These are phyloP conservation scores for Priceomyces carsonii DNA, from an alignment of 805 yeast species.

Conservation along the genomic window DNA sequence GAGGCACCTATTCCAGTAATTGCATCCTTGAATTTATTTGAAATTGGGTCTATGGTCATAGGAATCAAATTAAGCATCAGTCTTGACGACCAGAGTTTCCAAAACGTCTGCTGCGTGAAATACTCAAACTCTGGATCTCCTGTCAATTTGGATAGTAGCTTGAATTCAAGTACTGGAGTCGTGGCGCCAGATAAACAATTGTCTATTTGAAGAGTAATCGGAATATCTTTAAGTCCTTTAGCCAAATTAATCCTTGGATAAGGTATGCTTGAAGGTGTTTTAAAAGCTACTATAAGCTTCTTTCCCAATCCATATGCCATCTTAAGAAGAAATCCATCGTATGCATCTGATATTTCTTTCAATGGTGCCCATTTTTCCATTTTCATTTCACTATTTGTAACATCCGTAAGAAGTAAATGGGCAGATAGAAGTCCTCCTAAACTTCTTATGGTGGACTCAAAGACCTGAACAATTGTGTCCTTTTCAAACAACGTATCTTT, in stretches of 20 bases:
- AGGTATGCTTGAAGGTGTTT: slow-evolving; percentile 66
- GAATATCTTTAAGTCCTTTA: slow-evolving; percentile 49
- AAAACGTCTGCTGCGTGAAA: slow-evolving; percentile 60
- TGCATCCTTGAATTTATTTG: slow-evolving; percentile 55
- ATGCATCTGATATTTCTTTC: slow-evolving; percentile 30
- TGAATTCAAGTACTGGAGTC: slow-evolving; percentile 78
- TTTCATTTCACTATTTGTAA: slow-evolving; percentile 8
- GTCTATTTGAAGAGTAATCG: slow-evolving; percentile 50
- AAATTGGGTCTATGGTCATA: slow-evolving; percentile 67
- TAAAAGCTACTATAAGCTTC: slow-evolving; percentile 68
- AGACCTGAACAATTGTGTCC: slow-evolving; percentile 79
- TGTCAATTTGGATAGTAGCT: slow-evolving; percentile 71
- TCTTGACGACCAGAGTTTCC: slow-evolving; percentile 69
- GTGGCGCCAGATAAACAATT: slow-evolving; percentile 90
- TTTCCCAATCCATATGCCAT: slow-evolving; percentile 78
- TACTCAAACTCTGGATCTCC: slow-evolving; percentile 71
- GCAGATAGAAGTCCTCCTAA: slow-evolving; percentile 81
- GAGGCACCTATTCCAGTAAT: slow-evolving; percentile 88
- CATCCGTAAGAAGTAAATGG: slow-evolving; percentile 53
- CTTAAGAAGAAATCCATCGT: slow-evolving; percentile 70
- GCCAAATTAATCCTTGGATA: slow-evolving; percentile 74
- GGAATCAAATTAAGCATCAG: slow-evolving; percentile 68
- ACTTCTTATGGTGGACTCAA: slow-evolving; percentile 80
- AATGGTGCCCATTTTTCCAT: slow-evolving; percentile 33
- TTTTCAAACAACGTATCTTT: slow-evolving; percentile 54